A percentile compares a stretch with the other conserved stretches of the same genome.
These are phyloP conservation scores for Rasamsonia emersonii DNA, from an alignment of 2,329 filamentous ascomycete genomes.

Conservation along the genomic window DNA sequence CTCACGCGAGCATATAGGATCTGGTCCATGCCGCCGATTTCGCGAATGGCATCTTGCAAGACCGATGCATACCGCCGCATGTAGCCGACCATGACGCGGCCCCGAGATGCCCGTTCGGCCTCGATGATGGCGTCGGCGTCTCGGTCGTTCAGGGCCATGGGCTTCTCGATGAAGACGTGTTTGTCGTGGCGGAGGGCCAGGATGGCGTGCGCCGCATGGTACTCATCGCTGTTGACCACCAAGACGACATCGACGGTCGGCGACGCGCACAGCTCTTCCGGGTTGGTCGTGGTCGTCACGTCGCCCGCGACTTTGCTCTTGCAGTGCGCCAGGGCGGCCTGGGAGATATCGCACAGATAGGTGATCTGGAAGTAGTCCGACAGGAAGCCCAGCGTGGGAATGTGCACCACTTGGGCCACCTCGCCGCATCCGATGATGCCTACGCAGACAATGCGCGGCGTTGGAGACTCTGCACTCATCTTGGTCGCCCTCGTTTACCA, in stretches of 20 bases:
- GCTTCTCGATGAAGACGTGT: slow-evolving; percentile 51
- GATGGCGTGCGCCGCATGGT: slow-evolving; percentile 42
- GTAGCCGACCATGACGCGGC: slow-evolving; percentile 48
- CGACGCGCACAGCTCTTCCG: slow-evolving; percentile 36
- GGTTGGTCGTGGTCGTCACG: slow-evolving; percentile 25
- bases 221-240: slow-evolving; percentile 42
- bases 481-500: neutral
- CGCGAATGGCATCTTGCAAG: slow-evolving; percentile 45
- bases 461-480: no score
- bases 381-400: slow-evolving; percentile 40
- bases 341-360: slow-evolving; percentile 46
- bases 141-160: slow-evolving; percentile 39
- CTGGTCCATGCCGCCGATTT: slow-evolving; percentile 40
- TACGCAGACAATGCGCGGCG: slow-evolving; percentile 14
- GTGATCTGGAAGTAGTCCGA: slow-evolving; percentile 38
- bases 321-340: slow-evolving; percentile 33
- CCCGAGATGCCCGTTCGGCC: slow-evolving; percentile 39
- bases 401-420: slow-evolving; percentile 43
- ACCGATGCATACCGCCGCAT: slow-evolving; percentile 51
- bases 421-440: slow-evolving; percentile 44
- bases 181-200: slow-evolving; percentile 45
- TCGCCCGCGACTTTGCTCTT: slow-evolving; percentile 16
- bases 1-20: slow-evolving; percentile 46
- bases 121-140: slow-evolving; percentile 39
- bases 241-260: slow-evolving; percentile 44